Evolutionary conservation across 2,329 filamentous ascomycete genomes (phyloP), one percentile per base, ranked within the genome.

Genomic region (Fusarium ramigenum): DNA sequence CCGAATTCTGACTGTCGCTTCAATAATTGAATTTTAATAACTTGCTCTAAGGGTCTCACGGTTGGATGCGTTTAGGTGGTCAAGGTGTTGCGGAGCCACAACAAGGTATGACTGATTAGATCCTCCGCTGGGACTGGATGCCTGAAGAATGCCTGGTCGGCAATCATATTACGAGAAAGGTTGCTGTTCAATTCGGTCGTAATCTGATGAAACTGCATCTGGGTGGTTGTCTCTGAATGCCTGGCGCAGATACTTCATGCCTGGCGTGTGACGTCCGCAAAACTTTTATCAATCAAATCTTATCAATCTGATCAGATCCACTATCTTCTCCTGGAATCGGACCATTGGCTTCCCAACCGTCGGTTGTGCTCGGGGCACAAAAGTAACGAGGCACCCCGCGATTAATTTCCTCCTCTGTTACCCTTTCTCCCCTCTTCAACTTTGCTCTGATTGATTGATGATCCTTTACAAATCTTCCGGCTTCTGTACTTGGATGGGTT

Each of bases 261-360:
- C 75, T 77, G 72, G 75, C 74, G 70, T 62, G 67, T 52, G 59
- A 50, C 53, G 49, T 56, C 66, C 58, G 70, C 72, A 67, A 76
- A 76, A 73, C 70, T 81, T 81, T 84, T 83, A 84, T 84, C 82
- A 84, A 84, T 84, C 82, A 79, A 81, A 85, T 85, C 84, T 85
- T 84, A 85, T 85, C 84, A 85, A 85, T 85, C 84, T 78, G 79
- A 84, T 83, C 80, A 80, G 75, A 70, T 75, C 79, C 80, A 80
- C 78, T 73, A 63, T 75, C 62, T 64, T 77, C 78, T 82, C 79
- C 78, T 80, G 74, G 74, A 76, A 80, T 81, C 79, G 78, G 79
- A 80, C 79, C 77, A 80, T 80, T 74, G 69, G 72, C 63, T 70
- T 76, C 71, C 59, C 54, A 71, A 63, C 69, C 52, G 61, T 73